These are phyloP conservation scores for Stachybotrys echinatus DNA, from an alignment of 2,329 filamentous ascomycete species.

Conservation along the genomic window DNA sequence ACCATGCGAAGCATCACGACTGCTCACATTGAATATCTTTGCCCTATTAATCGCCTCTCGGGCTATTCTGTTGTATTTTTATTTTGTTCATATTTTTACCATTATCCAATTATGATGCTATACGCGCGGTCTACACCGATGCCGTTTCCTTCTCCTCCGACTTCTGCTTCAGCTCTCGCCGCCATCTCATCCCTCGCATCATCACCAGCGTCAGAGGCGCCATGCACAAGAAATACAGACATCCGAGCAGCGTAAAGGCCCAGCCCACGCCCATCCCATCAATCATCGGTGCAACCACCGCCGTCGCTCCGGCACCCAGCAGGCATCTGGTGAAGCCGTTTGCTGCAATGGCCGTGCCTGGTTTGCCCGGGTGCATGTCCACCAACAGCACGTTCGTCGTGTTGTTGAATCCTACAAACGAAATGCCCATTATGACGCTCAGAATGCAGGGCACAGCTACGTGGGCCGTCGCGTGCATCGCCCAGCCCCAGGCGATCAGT, in stretches of 20 bases:
- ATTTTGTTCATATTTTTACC: no score
- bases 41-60: neutral
- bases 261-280: constrained; percentile 44
- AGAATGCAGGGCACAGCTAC: constrained; percentile 42
- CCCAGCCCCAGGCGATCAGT: constrained; percentile 48
- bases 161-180: constrained; percentile 25
- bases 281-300: constrained; percentile 47
- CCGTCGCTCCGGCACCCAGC: constrained; percentile 47
- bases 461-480: constrained; percentile 32
- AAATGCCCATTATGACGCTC: constrained; percentile 39
- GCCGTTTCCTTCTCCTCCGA: constrained; percentile 13
- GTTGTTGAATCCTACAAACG: constrained; percentile 50
- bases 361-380: constrained; percentile 47
- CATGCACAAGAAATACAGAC: constrained; percentile 33
- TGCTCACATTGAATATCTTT: no score
- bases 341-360: constrained; percentile 49
- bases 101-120: no score
- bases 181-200: constrained; percentile 37
- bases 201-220: constrained; percentile 36
- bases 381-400: constrained; percentile 46
- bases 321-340: constrained; percentile 53
- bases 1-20: no score
- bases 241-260: constrained; percentile 43
- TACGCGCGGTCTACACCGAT: no score
- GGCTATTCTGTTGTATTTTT: neutral